Evolutionary conservation across 106 monocot species (phyloP), one percentile per base, ranked within the genome.

Genomic region (Vanilla planifolia): DNA sequence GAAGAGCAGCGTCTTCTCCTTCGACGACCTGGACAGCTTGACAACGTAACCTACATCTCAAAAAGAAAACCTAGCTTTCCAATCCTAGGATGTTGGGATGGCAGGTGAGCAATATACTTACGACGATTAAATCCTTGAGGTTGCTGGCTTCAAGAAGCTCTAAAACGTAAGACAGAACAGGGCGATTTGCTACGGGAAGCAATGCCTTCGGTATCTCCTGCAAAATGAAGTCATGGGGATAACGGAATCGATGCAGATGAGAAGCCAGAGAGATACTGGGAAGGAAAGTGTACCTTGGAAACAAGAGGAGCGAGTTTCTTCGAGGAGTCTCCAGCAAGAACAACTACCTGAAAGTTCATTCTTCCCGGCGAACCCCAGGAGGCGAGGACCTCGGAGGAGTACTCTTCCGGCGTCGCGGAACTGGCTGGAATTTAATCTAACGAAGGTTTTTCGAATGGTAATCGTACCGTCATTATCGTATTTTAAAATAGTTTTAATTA

Each of bases 281-380:
- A 40, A 53, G 44, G 15, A 10, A 27, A 36, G 33, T 1, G 29
- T 36, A 86, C 95, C 75, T 87, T 66, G 53, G 91, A 96, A 68
- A 96, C 71, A 63, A 96, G 81, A 22, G 90, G 96, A 3, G 79
- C 39, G 51, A 96, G 91, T 19, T 68, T 75, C 67, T 74, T 79
- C 32, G 90, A 80, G 6, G 62, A 25, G 50, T 86, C 96, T 23
- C 96, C 96, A 72, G 96, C 96, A 70, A 96, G 90, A 51, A 96
- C 72, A 60, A 96, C 87, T 32, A 96, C 96, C 57, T 96, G 86
- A 76, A 96, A 96, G 60, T 96, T 87, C 96, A 96, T 96, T 48
- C 21, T 30, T 21, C 8, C 20, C 33, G 57, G 33, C 33, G 33
- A n/a, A 53, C 3, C 14, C 3, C 15, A 30, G 14, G 53, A 27